phyloP scores from a whole-genome alignment of 1,139 yeast species.

The Geotrichum fermentans region DNA sequence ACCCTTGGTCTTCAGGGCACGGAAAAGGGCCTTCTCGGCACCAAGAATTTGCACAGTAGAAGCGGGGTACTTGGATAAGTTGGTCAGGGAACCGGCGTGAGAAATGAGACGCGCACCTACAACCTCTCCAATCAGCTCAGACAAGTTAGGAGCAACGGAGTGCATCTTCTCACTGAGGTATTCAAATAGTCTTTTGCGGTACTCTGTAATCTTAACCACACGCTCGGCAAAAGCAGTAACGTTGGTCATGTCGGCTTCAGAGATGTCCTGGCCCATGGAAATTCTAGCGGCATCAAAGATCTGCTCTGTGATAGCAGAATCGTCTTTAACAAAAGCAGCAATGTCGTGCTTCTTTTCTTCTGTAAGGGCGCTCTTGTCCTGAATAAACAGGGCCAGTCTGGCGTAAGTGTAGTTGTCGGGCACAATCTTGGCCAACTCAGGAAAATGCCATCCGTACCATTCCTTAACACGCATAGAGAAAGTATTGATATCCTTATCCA shows the following conservation, averaged over 20 bases:
- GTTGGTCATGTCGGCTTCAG: constrained; percentile 79
- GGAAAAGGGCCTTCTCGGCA: constrained; percentile 97
- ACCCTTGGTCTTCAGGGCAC: constrained; percentile 97
- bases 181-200: constrained; percentile 87
- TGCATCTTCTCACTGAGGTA: constrained; percentile 92
- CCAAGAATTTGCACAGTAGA: constrained; percentile 97
- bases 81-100: constrained; percentile 92
- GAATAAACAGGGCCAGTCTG: constrained; percentile 65
- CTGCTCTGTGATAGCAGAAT: constrained; percentile 88
- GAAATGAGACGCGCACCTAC: constrained; percentile 98
- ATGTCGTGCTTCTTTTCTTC: constrained; percentile 85
- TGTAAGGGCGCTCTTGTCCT: constrained; percentile 80
- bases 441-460: constrained; percentile 99
- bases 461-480: constrained; percentile 96
- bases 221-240: constrained; percentile 88
- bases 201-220: constrained; percentile 89
- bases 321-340: constrained; percentile 85
- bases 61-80: constrained; percentile 96
- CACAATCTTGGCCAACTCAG: constrained; percentile 95
- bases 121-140: constrained; percentile 92
- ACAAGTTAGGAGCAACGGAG: constrained; percentile 96
- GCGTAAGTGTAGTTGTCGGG: constrained; percentile 87
- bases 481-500: constrained; percentile 95
- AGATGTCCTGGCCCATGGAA: constrained; percentile 97
- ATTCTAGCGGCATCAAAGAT: constrained; percentile 94